These are phyloP conservation scores for Neofusicoccum laricinum DNA, from an alignment of 2,329 filamentous ascomycete genomes.

Conservation along the genomic window DNA sequence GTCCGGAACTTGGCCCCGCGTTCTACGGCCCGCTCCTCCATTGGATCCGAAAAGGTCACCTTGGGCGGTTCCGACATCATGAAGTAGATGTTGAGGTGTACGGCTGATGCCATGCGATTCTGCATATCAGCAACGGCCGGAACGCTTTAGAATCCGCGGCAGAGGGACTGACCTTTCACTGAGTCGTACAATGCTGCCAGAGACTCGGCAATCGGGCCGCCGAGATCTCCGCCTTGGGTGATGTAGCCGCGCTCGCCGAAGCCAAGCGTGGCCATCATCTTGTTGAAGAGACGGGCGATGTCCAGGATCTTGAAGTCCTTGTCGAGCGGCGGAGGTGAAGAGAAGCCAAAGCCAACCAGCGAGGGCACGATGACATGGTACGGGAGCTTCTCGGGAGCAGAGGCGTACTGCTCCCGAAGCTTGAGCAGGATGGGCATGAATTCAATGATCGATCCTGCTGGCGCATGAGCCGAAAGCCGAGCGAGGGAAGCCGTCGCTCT, in stretches of 20 bases:
- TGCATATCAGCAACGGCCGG: not conserved
- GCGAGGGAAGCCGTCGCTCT: constrained; percentile 11
- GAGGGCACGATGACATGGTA: constrained; percentile 58
- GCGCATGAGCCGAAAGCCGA: constrained; percentile 27
- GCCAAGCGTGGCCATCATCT: constrained; percentile 53
- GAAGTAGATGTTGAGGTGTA: not conserved
- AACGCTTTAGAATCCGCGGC: not conserved
- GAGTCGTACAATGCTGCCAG: constrained; percentile 38
- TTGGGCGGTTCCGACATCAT: too few species aligned
- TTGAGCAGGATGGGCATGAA: constrained; percentile 53
- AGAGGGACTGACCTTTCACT: constrained; percentile 19
- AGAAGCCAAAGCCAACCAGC: constrained; percentile 55
- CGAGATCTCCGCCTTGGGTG: constrained; percentile 58
- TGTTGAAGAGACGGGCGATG: constrained; percentile 47
- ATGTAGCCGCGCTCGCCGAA: constrained; percentile 51
- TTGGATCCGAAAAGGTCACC: constrained; percentile 6
- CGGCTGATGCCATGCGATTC: not conserved
- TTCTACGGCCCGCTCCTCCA: constrained; percentile 39
- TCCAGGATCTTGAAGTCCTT: constrained; percentile 42
- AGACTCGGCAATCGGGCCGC: constrained; percentile 43
- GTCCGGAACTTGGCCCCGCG: constrained; percentile 39
- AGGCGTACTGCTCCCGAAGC: constrained; percentile 47
- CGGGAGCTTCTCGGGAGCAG: constrained; percentile 44
- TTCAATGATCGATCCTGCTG: constrained; percentile 41
- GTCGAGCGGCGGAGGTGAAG: constrained; percentile 46